Evolutionary conservation across 371 early-diverging fungal genomes (phyloP).

Genomic region (Funneliformis caledonium): DNA sequence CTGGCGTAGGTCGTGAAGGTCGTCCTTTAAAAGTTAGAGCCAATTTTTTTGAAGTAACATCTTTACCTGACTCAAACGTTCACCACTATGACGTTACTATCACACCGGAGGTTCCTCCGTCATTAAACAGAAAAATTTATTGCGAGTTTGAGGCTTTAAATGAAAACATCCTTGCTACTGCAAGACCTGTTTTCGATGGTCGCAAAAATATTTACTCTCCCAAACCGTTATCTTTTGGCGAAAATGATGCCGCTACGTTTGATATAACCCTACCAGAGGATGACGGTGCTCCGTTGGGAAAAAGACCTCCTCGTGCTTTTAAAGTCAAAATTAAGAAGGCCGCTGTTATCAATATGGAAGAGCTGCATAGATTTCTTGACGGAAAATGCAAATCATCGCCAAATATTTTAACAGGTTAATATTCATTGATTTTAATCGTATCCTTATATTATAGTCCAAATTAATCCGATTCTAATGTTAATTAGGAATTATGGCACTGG

Average conservation of each 20-base stretch:
- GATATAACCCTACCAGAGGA: slow-evolving; percentile 51
- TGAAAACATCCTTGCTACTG: slow-evolving; percentile 45
- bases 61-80: slow-evolving; percentile 44
- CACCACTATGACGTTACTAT: slow-evolving; percentile 52
- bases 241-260: slow-evolving; percentile 8
- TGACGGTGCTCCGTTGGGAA: slow-evolving; percentile 40
- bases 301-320: slow-evolving; percentile 46
- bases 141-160: slow-evolving; percentile 48
- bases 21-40: slow-evolving; percentile 38
- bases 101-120: slow-evolving; percentile 51
- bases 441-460: neutral
- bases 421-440: slow-evolving; percentile 4
- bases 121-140: slow-evolving; percentile 56
- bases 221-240: slow-evolving; percentile 52
- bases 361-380: slow-evolving; percentile 57
- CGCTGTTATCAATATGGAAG: slow-evolving; percentile 60
- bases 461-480: neutral
- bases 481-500: slow-evolving; percentile 77
- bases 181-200: slow-evolving; percentile 58
- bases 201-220: slow-evolving; percentile 64
- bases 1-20: slow-evolving; percentile 42
- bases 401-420: slow-evolving; percentile 54
- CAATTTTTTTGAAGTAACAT: slow-evolving; percentile 47
- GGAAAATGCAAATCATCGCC: slow-evolving; percentile 49
- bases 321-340: slow-evolving; percentile 61